These are phyloP conservation scores for Aspergillus pseudoviridinutans DNA, from an alignment of 2,329 filamentous ascomycete genomes.

Conservation along the genomic window DNA sequence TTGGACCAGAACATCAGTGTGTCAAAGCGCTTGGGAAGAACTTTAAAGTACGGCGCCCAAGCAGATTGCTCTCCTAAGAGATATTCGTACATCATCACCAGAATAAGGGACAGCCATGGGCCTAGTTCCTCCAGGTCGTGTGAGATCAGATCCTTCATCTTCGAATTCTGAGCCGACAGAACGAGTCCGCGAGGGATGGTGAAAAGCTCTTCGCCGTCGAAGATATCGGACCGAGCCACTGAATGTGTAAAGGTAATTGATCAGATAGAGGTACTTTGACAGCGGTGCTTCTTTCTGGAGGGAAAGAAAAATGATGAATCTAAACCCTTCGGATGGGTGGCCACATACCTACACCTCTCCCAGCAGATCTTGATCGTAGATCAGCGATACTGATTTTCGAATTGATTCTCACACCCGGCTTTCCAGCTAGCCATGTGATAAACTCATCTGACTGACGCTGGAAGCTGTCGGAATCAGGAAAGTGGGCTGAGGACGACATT, in stretches of 20 bases:
- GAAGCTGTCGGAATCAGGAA: conserved; percentile 36
- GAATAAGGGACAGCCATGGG: conserved; percentile 60
- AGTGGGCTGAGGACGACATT: conserved; percentile 36
- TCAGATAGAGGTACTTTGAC: conserved; percentile 16
- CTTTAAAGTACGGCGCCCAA: conserved; percentile 75
- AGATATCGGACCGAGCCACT: conserved; percentile 70
- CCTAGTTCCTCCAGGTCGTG: conserved; percentile 50
- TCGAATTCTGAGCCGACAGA: conserved; percentile 69
- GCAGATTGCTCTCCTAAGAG: conserved; percentile 56
- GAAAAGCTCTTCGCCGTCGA: conserved; percentile 73
- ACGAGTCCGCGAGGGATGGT: conserved; percentile 69
- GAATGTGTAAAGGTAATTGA: conserved; percentile 8
- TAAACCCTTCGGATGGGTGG: conserved; percentile 19
- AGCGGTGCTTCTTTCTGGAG: background rate
- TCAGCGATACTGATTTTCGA: conserved; percentile 57
- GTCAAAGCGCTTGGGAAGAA: conserved; percentile 70
- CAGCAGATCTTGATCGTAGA: conserved; percentile 52
- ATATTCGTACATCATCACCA: conserved; percentile 76
- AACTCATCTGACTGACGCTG: conserved; percentile 50
- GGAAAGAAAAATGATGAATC: conserved; percentile 11
- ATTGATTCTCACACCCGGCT: conserved; percentile 52
- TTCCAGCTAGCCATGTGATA: conserved; percentile 52
- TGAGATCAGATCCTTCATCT: conserved; percentile 57
- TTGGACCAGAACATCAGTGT: conserved; percentile 87
- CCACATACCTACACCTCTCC: conserved; percentile 60